Evolutionary conservation across 192 early-diverging fungal species (phyloP).

Genomic region (Backusella liffmaniae): DNA sequence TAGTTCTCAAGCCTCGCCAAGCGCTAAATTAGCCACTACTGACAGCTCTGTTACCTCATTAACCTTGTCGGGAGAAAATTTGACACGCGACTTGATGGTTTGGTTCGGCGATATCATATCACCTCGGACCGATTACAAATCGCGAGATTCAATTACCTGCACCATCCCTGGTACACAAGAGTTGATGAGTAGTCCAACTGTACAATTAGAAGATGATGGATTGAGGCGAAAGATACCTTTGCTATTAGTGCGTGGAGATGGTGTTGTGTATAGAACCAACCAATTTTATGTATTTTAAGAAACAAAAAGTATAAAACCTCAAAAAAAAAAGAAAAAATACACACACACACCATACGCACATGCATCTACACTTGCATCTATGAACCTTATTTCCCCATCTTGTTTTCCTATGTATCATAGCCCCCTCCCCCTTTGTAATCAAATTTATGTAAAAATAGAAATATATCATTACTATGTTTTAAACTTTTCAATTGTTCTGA

Average conservation of each 20-base stretch:
- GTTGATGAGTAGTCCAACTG: constrained; percentile 17
- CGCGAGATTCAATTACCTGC: constrained; percentile 41
- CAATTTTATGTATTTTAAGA: constrained; percentile 26
- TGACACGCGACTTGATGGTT: constrained; percentile 63
- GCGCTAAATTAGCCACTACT: constrained; percentile 22
- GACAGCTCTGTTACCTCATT: constrained; percentile 29
- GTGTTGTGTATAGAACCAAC: constrained; percentile 38
- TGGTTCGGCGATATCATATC: constrained; percentile 64
- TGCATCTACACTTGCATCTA: neutral
- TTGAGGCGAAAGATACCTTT: constrained; percentile 21
- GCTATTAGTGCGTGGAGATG: constrained; percentile 38
- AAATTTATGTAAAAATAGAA: constrained; percentile 6
- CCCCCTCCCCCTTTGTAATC: neutral
- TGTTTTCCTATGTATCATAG: constrained; percentile 1
- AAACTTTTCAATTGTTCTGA: neutral
- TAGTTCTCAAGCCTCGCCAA: neutral
- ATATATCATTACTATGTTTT: neutral
- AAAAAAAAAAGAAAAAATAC: neutral
- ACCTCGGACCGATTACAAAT: constrained; percentile 47
- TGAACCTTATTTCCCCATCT: constrained; percentile 5
- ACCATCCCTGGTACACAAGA: constrained; percentile 35
- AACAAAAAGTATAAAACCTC: neutral
- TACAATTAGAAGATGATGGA: constrained; percentile 4
- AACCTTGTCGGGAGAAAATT: constrained; percentile 64
- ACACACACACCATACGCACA: neutral